phyloP scores from a whole-genome alignment of 345 rosid species.

The Jatropha curcas region DNA sequence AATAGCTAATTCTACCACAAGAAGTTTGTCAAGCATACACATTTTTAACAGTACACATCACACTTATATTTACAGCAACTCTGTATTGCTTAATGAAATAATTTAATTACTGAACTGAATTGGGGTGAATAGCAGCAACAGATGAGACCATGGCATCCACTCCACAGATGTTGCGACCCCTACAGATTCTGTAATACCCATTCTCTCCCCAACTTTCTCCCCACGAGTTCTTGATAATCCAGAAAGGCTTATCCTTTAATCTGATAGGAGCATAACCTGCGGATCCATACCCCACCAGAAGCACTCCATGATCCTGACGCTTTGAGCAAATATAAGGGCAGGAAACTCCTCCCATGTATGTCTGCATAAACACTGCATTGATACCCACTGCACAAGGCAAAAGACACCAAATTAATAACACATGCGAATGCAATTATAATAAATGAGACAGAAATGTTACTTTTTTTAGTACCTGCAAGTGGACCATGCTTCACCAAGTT shows the following conservation, averaged over 20 bases:
- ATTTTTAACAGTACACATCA: neutral
- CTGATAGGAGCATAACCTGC: conserved; percentile 79
- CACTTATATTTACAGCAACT: neutral
- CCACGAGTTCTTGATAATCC: conserved; percentile 96
- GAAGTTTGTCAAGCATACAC: neutral
- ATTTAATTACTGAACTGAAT: conserved; percentile 25
- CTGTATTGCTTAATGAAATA: neutral
- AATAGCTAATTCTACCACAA: neutral
- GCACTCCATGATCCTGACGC: conserved; percentile 81
- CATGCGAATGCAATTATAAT: neutral
- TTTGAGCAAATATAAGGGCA: conserved; percentile 85
- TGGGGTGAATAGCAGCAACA: conserved; percentile 65
- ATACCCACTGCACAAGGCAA: conserved; percentile 61
- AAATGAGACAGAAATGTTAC: neutral
- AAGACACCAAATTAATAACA: neutral
- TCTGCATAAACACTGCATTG: conserved; percentile 90
- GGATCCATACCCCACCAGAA: conserved; percentile 82
- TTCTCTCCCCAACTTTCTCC: conserved; percentile 88
- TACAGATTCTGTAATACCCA: conserved; percentile 83
- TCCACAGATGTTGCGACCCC: conserved; percentile 80
- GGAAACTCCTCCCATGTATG: conserved; percentile 84
- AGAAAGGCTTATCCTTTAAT: conserved; percentile 82
- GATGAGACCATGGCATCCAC: conserved; percentile 89
- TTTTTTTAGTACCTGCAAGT: conserved; percentile 61
- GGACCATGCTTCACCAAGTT: conserved; percentile 88